phyloP scores from a whole-genome alignment of 2,329 filamentous ascomycete species.

The Pochonia chlamydosporia region DNA sequence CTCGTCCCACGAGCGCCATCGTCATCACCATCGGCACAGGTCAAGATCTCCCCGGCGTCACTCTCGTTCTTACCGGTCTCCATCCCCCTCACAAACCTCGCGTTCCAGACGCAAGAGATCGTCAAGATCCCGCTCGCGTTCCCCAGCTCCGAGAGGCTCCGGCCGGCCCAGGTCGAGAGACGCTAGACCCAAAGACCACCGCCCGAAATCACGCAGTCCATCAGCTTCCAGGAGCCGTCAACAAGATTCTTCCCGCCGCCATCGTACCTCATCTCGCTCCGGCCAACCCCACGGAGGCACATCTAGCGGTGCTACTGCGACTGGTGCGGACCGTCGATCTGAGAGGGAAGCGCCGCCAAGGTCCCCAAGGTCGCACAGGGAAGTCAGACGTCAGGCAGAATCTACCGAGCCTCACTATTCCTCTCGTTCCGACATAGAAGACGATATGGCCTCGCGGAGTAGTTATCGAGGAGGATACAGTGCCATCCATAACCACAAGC shows the following conservation, averaged over 20 bases:
- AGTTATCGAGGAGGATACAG: constrained; percentile 37
- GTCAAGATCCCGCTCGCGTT: constrained; percentile 20
- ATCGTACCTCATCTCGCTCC: constrained; percentile 17
- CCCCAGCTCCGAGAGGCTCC: neutral
- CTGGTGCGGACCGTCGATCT: neutral
- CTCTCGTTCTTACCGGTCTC: constrained; percentile 22
- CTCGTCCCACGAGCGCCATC: constrained; percentile 26
- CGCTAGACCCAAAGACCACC: constrained; percentile 6
- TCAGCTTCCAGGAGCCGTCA: constrained; percentile 8
- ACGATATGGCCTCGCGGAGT: constrained; percentile 41
- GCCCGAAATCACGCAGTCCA: constrained; percentile 8
- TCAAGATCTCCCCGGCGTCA: constrained; percentile 23
- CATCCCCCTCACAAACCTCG: constrained; percentile 16
- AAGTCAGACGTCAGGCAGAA: constrained; percentile 22
- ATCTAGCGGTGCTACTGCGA: constrained; percentile 6
- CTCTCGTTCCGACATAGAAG: constrained; percentile 44
- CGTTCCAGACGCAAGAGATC: constrained; percentile 14
- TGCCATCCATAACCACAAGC: constrained; percentile 29
- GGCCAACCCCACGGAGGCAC: constrained; percentile 12
- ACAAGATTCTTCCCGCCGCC: constrained; percentile 5
- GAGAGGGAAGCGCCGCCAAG: constrained; percentile 14
- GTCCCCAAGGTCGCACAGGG: constrained; percentile 21
- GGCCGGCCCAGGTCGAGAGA: neutral
- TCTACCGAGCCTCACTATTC: constrained; percentile 29
- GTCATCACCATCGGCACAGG: constrained; percentile 11